Evolutionary conservation across 2,329 filamentous ascomycete genomes (phyloP).

Genomic region (Nannizzia gypsea): DNA sequence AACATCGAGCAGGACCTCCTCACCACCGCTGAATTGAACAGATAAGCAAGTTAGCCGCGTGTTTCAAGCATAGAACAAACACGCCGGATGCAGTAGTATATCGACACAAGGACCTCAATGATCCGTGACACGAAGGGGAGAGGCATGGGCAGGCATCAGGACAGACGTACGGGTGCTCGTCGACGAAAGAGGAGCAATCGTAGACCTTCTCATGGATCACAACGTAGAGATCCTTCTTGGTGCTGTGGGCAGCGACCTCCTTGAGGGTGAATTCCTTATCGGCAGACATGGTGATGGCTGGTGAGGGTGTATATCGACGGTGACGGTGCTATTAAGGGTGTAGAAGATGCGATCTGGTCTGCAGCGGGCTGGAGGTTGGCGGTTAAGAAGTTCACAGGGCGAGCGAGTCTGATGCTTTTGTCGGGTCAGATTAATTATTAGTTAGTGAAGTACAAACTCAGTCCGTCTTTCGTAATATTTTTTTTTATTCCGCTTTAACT

Average conservation of each 20-base stretch:
- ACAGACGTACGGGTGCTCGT: constrained; percentile 76
- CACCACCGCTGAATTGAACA: constrained; percentile 60
- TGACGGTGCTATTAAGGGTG: background rate
- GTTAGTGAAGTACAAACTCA: no score
- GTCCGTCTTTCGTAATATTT: no score
- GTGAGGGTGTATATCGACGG: background rate
- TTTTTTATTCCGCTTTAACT: no score
- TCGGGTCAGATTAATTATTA: no score
- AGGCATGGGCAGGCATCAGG: constrained; percentile 2
- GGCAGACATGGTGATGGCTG: constrained; percentile 35
- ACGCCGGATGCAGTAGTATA: background rate
- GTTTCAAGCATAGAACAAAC: background rate
- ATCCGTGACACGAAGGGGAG: background rate
- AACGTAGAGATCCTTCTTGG: constrained; percentile 83
- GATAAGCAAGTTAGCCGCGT: constrained; percentile 18
- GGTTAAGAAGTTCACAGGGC: background rate
- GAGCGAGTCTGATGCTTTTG: background rate
- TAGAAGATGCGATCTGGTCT: background rate
- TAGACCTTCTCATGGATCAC: constrained; percentile 97
- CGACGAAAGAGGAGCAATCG: constrained; percentile 75
- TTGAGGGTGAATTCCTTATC: constrained; percentile 59
- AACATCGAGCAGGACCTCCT: constrained; percentile 94
- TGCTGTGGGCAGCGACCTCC: constrained; percentile 74
- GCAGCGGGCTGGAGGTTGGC: background rate
- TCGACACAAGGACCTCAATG: background rate